Evolutionary conservation across 164 flowering plant genomes (phyloP).

Genomic region (Brasenia schreberi): DNA sequence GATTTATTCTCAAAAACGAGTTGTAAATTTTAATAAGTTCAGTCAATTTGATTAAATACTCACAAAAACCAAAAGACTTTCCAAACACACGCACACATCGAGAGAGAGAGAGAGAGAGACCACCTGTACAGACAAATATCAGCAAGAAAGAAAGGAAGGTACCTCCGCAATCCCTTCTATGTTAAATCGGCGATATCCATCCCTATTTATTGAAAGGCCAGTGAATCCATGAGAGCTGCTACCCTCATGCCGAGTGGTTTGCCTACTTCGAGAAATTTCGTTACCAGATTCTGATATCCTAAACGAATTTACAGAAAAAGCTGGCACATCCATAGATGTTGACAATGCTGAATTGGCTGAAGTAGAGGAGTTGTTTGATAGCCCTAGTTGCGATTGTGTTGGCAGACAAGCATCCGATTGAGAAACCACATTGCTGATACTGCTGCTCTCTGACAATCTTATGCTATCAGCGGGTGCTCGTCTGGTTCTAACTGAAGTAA

Average conservation of each 20-base stretch:
- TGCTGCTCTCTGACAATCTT: conserved; percentile 25
- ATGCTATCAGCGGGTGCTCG: conserved; percentile 26
- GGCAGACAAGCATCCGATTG: conserved; percentile 12
- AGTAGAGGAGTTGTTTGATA: conserved; percentile 9
- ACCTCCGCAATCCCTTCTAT: conserved; percentile 85
- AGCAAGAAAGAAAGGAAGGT: conserved; percentile 2
- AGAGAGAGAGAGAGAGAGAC: no score
- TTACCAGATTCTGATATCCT: conserved; percentile 23
- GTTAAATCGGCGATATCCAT: conserved; percentile 34
- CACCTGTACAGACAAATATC: neutral
- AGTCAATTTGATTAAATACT: neutral
- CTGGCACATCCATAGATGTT: conserved; percentile 15
- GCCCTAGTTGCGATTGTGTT: conserved; percentile 18
- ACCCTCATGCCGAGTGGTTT: conserved; percentile 24
- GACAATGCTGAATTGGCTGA: conserved; percentile 17
- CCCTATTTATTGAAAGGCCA: conserved; percentile 22
- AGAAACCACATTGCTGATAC: conserved; percentile 13
- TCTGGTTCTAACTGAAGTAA: conserved; percentile 40
- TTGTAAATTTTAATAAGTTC: neutral
- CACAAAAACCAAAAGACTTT: neutral
- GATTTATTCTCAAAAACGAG: conserved; percentile 4
- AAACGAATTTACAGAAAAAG: conserved; percentile 14
- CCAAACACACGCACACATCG: neutral
- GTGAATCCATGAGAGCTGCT: conserved; percentile 19
- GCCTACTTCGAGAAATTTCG: conserved; percentile 20